Conservation (phyloP, 345 rosid genomes). For the Citrus sp. region DNA sequence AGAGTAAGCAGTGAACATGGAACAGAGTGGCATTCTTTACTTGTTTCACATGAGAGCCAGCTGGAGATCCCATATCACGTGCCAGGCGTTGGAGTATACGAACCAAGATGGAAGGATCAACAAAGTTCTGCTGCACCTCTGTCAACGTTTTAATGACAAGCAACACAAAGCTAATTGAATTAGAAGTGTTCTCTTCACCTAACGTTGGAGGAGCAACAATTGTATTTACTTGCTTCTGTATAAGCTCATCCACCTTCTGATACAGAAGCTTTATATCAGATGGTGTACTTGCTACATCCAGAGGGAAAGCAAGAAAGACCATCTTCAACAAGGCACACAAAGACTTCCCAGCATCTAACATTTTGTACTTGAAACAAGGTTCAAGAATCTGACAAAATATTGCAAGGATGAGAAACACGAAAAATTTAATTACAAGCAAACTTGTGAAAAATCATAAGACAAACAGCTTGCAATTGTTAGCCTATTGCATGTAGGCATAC, state of each 20-base stretch:
- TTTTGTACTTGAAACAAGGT: slow-evolving; percentile 92
- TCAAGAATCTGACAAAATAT: slow-evolving; percentile 69
- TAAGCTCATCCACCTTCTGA: slow-evolving; percentile 85
- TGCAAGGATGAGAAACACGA: slow-evolving; percentile 11
- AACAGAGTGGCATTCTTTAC: slow-evolving; percentile 33
- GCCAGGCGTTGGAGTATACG: slow-evolving; percentile 89
- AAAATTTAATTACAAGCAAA: slow-evolving; percentile 1
- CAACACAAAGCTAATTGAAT: slow-evolving; percentile 82
- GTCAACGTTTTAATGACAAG: slow-evolving; percentile 89
- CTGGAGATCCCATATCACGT: slow-evolving; percentile 87
- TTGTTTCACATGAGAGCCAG: slow-evolving; percentile 80
- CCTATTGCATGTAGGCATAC: slow-evolving; percentile 33
- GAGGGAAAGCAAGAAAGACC: slow-evolving; percentile 87
- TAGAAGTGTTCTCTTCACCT: slow-evolving; percentile 72
- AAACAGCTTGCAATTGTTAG: background rate
- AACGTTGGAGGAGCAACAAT: slow-evolving; percentile 69
- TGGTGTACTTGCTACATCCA: slow-evolving; percentile 64
- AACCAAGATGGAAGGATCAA: slow-evolving; percentile 71
- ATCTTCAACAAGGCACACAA: slow-evolving; percentile 91
- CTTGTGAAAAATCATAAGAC: slow-evolving; percentile 4
- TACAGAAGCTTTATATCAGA: slow-evolving; percentile 71
- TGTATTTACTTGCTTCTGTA: slow-evolving; percentile 74
- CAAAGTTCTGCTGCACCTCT: slow-evolving; percentile 74
- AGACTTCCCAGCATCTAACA: slow-evolving; percentile 95
- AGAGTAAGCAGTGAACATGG: background rate